Evolutionary conservation across 495 filamentous ascomycete species (phyloP), one percentile per base, ranked within the genome.

Genomic region (Aspergillus funiculosus): DNA sequence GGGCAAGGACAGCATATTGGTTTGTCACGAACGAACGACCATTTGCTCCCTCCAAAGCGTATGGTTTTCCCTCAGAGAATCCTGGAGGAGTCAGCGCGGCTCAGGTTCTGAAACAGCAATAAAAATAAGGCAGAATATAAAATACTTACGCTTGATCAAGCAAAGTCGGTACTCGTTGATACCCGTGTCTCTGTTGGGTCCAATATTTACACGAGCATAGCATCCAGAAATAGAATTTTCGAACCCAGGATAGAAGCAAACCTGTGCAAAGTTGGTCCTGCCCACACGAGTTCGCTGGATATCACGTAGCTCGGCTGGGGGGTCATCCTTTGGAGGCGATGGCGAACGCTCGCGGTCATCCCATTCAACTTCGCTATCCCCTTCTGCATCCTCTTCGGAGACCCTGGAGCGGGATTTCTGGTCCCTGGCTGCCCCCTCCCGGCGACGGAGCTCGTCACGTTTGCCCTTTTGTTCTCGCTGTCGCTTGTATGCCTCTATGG

Each of bases 241-340:
- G 44, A 99, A 95, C 8, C 82, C 83, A 15, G 92, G 92, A 49
- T 86, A 87, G 69, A 92, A 95, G 69, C 87, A 94, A 30, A 94
- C 82, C 56, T 86, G 78, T 4, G 81, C 82, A 53, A 97, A 89
- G 53, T 85, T 83, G 48, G 69, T 79, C 25, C 94, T 78, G 15
- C 90, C 87, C 46, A 98, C 73, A 46, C 86, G 80, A 47, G 86
- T 76, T 36, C 85, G 81, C 54, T 95, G 84, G 50, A 94, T 75
- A 56, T 98, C 89, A 2, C 74, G 68, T n/a, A 95, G 72, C 8
- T 81, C 79, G 9, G 85, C 81, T 9, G 78, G 82, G 15, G 72
- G 72, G 38, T 82, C 77, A 31, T 80, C 72, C 34, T 71, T 75
- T 9, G 70, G 63, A 5, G 59, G 44, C 11, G 64, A 61, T 5